Base-by-base conservation (phyloP, 1,139 yeast species). In the Candida pseudocylindracea region DNA sequence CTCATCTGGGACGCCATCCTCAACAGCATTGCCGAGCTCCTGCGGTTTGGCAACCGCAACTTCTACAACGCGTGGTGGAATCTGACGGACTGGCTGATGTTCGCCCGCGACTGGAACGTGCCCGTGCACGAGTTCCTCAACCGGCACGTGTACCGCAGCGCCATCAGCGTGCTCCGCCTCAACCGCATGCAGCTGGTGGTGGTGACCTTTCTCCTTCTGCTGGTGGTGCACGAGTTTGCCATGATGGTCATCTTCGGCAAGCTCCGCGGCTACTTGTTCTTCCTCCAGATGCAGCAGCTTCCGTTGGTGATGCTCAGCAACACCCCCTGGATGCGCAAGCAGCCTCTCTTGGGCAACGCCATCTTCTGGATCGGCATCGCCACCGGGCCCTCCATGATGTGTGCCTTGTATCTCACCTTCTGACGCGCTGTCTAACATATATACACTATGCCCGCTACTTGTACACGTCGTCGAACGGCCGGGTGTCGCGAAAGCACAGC, bases 61-160 rank as follows among this genome's bases (percentile, higher is more conserved):
- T 88, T 88, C 49, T 88, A 88, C 45, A 92, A 93, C 3, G 80
- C 83, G 30, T 88, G 98, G 98, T 88, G 96, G 98, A 80, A 88
- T 42, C 79, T 92, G 41, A 71, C 78, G 26, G 75, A 83, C 33
- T 88, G 95, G 94, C 83, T 79, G 36, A 88, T 83, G 48, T 88
- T 79, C 53, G 78, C 95, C 8, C 65, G 95, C 41, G 72, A 79
- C 41, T 91, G 99, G 98, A 88, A 88, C 48, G 65, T 70, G 8
- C 95, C 96, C 0, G 96, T 91, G n/a, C 95, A 88, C 50, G 68
- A 72, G 41, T 88, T 88, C 45, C 56, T 88, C 37, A 57, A 83
- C 31, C 67, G 96, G 40, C 99, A 91, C 47, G 98, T 88, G 8
- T 91, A 88, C 50, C 95, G 83, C 48, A 75, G 93, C 26, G 71